Evolutionary conservation across 2,329 filamentous ascomycete species (phyloP), one percentile per base, ranked within the genome.

Genomic region (Venturia nashicola): DNA sequence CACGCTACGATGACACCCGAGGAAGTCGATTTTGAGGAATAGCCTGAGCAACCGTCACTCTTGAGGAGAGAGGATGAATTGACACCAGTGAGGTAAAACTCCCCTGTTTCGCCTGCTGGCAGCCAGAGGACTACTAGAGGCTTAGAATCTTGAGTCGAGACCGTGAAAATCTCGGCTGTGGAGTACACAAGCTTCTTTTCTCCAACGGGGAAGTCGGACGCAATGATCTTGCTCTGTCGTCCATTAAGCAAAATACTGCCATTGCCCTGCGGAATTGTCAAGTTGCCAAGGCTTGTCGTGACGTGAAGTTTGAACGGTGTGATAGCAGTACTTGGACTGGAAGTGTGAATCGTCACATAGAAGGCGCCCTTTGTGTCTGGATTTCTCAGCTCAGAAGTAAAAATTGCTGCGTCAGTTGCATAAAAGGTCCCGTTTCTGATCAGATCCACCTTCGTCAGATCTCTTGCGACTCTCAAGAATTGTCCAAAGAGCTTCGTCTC

Each of bases 401-500:
- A 76, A 48, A 87, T 78, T 0, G 76, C 77, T 0, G 76, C 62
- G 66, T 84, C 85, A 9, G 76, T 79, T 0, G 82, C 76, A 65
- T 82, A 82, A 11, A 70, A 72, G 2, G 78, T 83, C 39, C 76
- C 60, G 68, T 82, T 79, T 2, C 72, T 76, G 12, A 73, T 64
- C 6, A 80, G 74, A 62, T 85, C 79, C 0, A 82, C 84, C 67
- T 80, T 78, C 0, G 82, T 80, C 54, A 87, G 72, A 63, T 84
- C 83, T 27, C 77, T 76, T 2, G 84, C 83, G 48, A 85, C 87
- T 68, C 86, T 86, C 62, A 90, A 73, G 73, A 93, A 93, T 68
- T 90, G 87, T 36, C 83, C 87, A 66, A 90, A 77, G 0, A 93
- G 81, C 70, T 93, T 94, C 36, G 89, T 78, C 71, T 93, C 88